phyloP scores from a whole-genome alignment of 352 stramenopile species.

The Phytophthora pistaciae region DNA sequence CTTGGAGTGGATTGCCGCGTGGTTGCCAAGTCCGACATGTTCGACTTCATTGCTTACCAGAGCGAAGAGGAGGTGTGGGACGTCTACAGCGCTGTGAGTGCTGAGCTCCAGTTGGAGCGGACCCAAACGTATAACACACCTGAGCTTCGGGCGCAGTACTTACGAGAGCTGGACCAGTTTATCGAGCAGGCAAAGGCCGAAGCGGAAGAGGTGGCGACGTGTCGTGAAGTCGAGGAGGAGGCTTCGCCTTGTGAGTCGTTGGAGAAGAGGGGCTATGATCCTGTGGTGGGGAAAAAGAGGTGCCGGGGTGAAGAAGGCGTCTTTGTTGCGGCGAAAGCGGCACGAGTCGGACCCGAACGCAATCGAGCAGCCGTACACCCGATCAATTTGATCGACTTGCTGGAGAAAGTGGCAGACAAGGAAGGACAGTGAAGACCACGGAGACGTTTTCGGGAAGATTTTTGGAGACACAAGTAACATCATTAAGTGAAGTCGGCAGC shows the following conservation, averaged over 20 bases:
- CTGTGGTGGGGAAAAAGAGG: conserved; percentile 1
- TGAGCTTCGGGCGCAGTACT: neutral
- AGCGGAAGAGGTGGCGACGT: neutral
- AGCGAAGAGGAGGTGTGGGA: neutral
- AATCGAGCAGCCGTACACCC: neutral
- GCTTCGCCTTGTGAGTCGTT: neutral
- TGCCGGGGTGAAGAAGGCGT: neutral
- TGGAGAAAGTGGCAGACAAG: neutral
- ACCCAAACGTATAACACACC: neutral
- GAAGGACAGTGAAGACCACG: neutral
- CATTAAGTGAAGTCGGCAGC: neutral
- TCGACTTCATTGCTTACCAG: conserved; percentile 6
- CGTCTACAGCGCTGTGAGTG: conserved; percentile 4
- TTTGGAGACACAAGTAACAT: neutral
- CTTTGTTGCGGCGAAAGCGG: neutral
- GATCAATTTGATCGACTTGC: neutral
- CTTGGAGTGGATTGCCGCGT: neutral
- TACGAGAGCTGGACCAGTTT: neutral
- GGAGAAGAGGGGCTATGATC: neutral
- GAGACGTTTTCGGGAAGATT: neutral
- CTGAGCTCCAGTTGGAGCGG: conserved; percentile 8
- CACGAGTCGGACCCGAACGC: neutral
- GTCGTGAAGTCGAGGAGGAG: neutral
- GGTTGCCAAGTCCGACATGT: neutral
- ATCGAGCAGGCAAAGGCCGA: neutral